A percentile compares a stretch with the other conserved stretches of the same genome.
Evolutionary conservation across 805 yeast genomes (phyloP).

Genomic region (Maudiozyma serrabonitensis): DNA sequence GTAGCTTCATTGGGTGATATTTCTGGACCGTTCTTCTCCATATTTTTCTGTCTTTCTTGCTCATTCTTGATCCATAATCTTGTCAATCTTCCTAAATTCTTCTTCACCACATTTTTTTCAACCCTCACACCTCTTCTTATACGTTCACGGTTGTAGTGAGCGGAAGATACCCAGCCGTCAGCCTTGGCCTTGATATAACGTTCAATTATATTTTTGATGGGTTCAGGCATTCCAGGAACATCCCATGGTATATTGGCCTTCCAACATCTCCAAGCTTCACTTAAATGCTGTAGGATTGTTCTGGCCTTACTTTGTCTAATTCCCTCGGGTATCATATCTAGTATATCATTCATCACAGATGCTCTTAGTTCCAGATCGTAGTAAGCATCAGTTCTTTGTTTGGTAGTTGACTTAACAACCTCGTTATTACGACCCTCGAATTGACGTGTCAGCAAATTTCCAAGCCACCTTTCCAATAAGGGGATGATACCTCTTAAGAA

Average conservation of each 20-base stretch:
- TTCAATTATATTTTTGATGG: constrained; percentile 76
- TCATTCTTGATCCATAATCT: constrained; percentile 88
- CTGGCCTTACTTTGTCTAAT: constrained; percentile 78
- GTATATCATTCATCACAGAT: constrained; percentile 87
- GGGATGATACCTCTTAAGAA: constrained; percentile 91
- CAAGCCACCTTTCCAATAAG: constrained; percentile 86
- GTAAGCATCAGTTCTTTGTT: constrained; percentile 90
- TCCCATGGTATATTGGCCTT: constrained; percentile 97
- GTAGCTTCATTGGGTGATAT: constrained; percentile 84
- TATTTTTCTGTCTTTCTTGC: constrained; percentile 75
- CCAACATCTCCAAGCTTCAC: constrained; percentile 99
- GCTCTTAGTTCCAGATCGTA: constrained; percentile 90
- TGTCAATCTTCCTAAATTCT: constrained; percentile 85
- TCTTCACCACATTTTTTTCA: constrained; percentile 89
- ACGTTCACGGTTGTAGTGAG: constrained; percentile 85
- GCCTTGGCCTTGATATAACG: constrained; percentile 91
- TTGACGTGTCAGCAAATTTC: constrained; percentile 82
- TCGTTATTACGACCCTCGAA: constrained; percentile 95
- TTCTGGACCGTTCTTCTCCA: constrained; percentile 79
- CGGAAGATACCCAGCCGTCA: constrained; percentile 91
- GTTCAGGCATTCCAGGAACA: constrained; percentile 92
- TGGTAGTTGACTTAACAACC: constrained; percentile 86
- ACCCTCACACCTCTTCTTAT: constrained; percentile 83
- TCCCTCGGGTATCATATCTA: constrained; percentile 96
- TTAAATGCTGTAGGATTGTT: constrained; percentile 81